Base-by-base conservation (phyloP, 2,329 filamentous ascomycete species). In the Botryotinia convoluta region DNA sequence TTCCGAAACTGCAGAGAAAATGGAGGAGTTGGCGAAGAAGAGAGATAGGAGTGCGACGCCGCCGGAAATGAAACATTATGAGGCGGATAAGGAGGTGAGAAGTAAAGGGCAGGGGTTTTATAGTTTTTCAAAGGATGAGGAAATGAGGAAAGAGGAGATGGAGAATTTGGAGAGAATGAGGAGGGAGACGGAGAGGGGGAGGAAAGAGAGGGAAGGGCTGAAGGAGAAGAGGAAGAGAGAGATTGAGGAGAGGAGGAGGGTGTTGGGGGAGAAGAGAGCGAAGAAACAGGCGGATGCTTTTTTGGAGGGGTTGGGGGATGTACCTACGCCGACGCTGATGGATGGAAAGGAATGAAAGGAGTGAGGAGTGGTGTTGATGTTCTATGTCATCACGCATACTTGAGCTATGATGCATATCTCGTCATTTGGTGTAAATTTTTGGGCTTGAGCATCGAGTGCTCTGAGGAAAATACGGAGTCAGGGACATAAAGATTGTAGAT, bases 41-140 rank as follows among this genome's bases (percentile, higher is more conserved):
- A 88, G 94, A 64, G 94, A 98, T 83, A 87, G 91, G 73, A 92
- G 90, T 78, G 86, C 91, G 69, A 97, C 95, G 67, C 94, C 95
- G 71, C 95, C 94, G 9, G 89, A 91, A 12, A 89, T 91, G 78
- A 86, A 87, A 79, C 95, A 98, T 83, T 99, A 98, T 83, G 92
- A 98, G 81, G 93, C 93, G 1, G 88, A 89, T 74, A 87, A 87
- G 74, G 96, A 99, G 86, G 90, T 97, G 67, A 87, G 96, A 74
- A 93, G 90, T 62, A 95, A 96, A 79, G 96, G 96, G 6, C 93
- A 93, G 0, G 96, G 93, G 0, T 99, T 98, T 83, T 98, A 94
- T 84, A 90, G 92, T 73, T 98, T 99, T 81, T 93, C 91, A 74
- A 88, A 88, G 76, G 92, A 97, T 81, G 90, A 92, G 79, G 90